Evolutionary conservation across 305 asterid species (phyloP), one percentile per base, ranked within the genome.

Genomic region (Solanum hybrid): DNA sequence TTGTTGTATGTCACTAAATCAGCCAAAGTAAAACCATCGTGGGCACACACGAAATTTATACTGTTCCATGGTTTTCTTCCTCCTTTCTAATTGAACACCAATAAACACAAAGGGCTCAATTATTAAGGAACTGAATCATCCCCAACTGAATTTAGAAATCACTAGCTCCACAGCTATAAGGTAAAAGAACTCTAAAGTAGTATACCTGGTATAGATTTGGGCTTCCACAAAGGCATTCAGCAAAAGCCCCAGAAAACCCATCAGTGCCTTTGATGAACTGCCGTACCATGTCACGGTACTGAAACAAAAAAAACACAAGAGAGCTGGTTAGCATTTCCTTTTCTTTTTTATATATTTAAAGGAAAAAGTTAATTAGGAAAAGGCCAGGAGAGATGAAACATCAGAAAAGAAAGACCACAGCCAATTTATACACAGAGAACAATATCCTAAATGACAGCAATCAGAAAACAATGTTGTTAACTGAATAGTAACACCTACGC

Each of bases 61-160:
- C 99, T 97, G 96, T 96, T 95, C 99, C 98, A 96, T 60, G 99
- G 99, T 91, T 92, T 96, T 93, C 99, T 93, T 94, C 99, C 99
- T 87, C 99, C 98, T 91, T 93, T 97, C 99, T 96, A 94, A 90
- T 91, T 93, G 87, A 92, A 90, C 91, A 88, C 72, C 89, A 90
- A 89, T 27, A 79, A 64, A 89, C 37, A 35, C 69, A 66, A 73
- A 84, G 5, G 5, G n/a, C 51, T 36, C 37, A 56, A 56, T 77
- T 22, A 79, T 85, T 6, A 51, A 86, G 66, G 36, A 37, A 77
- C 56, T 78, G 86, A 64, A 26, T 60, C 37, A 56, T 69, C 20
- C 29, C 26, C 29, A 17, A 80, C 51, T 40, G 84, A 40, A 76
- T 88, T 40, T 32, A 34, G 69, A 75, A 82, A 35, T 81, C 13